Evolutionary conservation across 768 basidiomycete species (phyloP).

Genomic region (Kockovaella imperatae): DNA sequence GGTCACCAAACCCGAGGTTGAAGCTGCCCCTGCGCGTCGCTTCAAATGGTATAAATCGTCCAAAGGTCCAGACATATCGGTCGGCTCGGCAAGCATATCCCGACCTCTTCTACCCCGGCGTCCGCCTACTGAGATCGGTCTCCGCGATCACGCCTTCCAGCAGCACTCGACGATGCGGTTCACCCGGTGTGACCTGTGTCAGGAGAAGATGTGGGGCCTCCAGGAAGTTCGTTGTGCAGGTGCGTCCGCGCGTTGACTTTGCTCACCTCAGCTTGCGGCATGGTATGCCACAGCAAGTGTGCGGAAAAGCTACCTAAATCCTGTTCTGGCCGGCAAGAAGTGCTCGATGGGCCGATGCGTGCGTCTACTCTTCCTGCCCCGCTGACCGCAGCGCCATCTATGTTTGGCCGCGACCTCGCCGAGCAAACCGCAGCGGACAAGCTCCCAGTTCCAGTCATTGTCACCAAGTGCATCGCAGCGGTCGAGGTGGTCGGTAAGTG

Average conservation of each 20-base stretch:
- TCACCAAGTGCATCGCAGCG: conserved; percentile 91
- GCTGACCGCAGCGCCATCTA: conserved; percentile 56
- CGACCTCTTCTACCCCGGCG: conserved; percentile 34
- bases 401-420: conserved; percentile 82
- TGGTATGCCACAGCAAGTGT: conserved; percentile 83
- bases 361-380: conserved; percentile 1
- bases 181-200: conserved; percentile 88
- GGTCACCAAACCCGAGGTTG: conserved; percentile 38
- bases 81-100: conserved; percentile 39
- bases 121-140: conserved; percentile 33
- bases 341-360: conserved; percentile 33
- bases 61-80: conserved; percentile 39
- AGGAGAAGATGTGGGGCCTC: conserved; percentile 98
- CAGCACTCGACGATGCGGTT: conserved; percentile 80
- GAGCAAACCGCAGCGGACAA: conserved; percentile 61
- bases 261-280: conserved; percentile 59
- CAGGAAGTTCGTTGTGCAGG: conserved; percentile 76
- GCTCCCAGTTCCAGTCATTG: conserved; percentile 64
- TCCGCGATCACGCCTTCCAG: conserved; percentile 74
- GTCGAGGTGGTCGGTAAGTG: conserved; percentile 74
- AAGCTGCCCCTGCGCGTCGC: conserved; percentile 41
- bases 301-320: conserved; percentile 57
- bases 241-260: conserved; percentile 47
- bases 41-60: conserved; percentile 49
- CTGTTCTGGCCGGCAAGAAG: conserved; percentile 51